These are phyloP conservation scores for Penicillium bovifimosum DNA, from an alignment of 495 filamentous ascomycete genomes.

Conservation along the genomic window DNA sequence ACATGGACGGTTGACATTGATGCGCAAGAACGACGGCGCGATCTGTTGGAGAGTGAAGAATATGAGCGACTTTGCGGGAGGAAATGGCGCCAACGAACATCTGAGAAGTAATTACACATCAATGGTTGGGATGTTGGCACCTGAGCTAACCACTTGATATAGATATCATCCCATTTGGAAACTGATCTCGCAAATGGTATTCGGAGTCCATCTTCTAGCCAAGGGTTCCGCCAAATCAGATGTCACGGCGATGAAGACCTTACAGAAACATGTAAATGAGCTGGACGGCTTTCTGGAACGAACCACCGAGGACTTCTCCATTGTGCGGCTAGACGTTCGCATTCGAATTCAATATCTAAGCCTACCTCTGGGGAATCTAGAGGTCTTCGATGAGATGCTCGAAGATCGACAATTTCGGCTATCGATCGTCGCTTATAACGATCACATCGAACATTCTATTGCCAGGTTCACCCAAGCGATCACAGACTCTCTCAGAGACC, in stretches of 20 bases:
- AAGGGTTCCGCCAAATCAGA: constrained; percentile 84
- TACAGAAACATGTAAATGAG: constrained; percentile 90
- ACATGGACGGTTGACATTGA: constrained; percentile 53
- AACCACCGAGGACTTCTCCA: constrained; percentile 76
- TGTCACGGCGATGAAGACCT: constrained; percentile 76
- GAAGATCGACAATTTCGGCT: constrained; percentile 74
- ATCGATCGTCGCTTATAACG: constrained; percentile 79
- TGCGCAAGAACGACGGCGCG: constrained; percentile 60
- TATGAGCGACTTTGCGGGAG: constrained; percentile 61
- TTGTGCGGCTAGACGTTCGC: constrained; percentile 70
- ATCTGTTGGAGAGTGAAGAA: constrained; percentile 61
- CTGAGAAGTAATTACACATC: constrained; percentile 38
- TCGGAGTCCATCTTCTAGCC: constrained; percentile 85
- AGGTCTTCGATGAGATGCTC: constrained; percentile 86
- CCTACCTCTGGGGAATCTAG: constrained; percentile 74
- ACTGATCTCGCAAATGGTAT: constrained; percentile 85
- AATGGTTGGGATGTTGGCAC: neutral
- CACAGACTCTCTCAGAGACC: constrained; percentile 69
- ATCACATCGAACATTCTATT: constrained; percentile 85
- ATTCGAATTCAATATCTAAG: constrained; percentile 72
- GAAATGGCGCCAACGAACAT: constrained; percentile 65
- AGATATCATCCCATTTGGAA: constrained; percentile 83
- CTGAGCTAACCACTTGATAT: neutral
- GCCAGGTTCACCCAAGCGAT: constrained; percentile 68
- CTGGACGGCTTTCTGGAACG: constrained; percentile 84